phyloP scores from a whole-genome alignment of 768 basidiomycete species.

The Pisolithus sp. region DNA sequence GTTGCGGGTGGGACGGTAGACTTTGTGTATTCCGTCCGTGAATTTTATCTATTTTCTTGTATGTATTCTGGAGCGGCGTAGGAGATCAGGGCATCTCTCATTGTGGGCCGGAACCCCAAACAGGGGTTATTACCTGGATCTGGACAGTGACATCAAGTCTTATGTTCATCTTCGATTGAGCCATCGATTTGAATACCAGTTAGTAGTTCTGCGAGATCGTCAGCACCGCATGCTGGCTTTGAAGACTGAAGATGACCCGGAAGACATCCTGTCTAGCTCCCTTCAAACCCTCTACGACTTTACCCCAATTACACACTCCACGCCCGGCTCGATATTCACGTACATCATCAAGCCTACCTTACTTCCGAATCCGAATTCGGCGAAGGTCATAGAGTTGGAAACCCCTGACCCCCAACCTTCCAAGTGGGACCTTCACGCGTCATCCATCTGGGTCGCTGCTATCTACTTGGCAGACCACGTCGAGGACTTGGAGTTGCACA shows the following conservation, averaged over 20 bases:
- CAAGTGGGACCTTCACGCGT: constrained; percentile 75
- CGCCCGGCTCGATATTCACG: constrained; percentile 46
- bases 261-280: constrained; percentile 65
- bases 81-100: not conserved
- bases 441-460: constrained; percentile 69
- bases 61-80: not conserved
- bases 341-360: constrained; percentile 29
- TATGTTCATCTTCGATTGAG: not conserved
- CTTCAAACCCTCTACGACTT: constrained; percentile 58
- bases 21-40: constrained; percentile 67
- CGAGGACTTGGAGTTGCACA: constrained; percentile 36
- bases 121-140: not conserved
- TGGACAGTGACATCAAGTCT: not conserved
- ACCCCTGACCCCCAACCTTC: constrained; percentile 61
- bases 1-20: constrained; percentile 88
- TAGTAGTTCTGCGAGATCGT: no score
- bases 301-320: constrained; percentile 53
- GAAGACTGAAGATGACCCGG: constrained; percentile 33
- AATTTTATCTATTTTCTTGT: not conserved
- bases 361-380: constrained; percentile 8
- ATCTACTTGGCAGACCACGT: constrained; percentile 63
- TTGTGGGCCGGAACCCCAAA: not conserved
- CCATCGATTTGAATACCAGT: no score
- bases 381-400: constrained; percentile 34
- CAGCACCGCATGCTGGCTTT: no score